Evolutionary conservation across 164 flowering plant genomes (phyloP).

Genomic region (Pachysandra terminalis): DNA sequence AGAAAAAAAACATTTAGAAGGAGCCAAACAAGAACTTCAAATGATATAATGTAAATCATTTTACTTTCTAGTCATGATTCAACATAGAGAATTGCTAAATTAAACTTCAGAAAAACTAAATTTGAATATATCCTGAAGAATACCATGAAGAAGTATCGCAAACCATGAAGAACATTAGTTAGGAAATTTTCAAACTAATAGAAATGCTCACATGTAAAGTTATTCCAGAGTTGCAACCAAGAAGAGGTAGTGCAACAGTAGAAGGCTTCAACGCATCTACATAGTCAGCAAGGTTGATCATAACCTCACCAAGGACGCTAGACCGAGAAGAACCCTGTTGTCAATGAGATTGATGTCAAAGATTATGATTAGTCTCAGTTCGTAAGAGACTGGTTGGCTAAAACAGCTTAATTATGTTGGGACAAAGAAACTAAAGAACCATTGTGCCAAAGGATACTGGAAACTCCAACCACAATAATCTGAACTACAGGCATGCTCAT

Average conservation of each 20-base stretch:
- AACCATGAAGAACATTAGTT: neutral
- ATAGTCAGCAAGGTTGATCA: constrained; percentile 87
- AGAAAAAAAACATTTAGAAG: too few relatives aligned
- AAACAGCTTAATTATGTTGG: neutral
- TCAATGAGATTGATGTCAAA: constrained; percentile 11
- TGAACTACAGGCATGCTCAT: neutral
- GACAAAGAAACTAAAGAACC: neutral
- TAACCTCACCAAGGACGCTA: constrained; percentile 88
- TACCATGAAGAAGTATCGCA: neutral
- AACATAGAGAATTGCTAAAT: neutral
- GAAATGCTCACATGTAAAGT: constrained; percentile 71
- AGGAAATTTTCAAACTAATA: neutral
- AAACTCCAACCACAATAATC: neutral
- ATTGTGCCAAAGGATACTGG: neutral
- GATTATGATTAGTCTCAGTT: neutral
- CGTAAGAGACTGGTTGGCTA: neutral
- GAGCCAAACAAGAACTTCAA: too few relatives aligned
- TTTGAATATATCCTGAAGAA: neutral
- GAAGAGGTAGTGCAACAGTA: constrained; percentile 63
- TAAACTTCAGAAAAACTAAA: neutral
- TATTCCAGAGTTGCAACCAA: constrained; percentile 73
- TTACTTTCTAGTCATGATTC: too few relatives aligned
- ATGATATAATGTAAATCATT: too few relatives aligned
- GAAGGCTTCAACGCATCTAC: constrained; percentile 81
- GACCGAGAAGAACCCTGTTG: constrained; percentile 89